Evolutionary conservation across 2,329 filamentous ascomycete genomes (phyloP).

Genomic region (Paracamarosporium sp.): DNA sequence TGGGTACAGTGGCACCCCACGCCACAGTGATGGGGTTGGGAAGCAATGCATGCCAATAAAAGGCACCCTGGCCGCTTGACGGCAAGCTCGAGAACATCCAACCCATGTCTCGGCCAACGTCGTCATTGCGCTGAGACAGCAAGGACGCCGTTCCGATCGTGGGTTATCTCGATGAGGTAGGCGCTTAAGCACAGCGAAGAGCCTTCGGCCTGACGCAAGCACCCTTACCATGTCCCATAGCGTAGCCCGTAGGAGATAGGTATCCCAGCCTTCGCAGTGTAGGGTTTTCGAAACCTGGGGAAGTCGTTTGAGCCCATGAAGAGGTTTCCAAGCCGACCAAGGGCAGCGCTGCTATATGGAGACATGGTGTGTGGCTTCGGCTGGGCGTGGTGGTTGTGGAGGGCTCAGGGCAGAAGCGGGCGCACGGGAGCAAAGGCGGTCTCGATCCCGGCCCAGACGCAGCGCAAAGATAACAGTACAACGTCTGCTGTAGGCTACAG

Average conservation of each 20-base stretch:
- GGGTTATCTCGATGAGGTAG: background rate
- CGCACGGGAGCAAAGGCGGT: background rate
- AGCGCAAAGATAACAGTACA: constrained; percentile 31
- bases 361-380: background rate
- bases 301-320: background rate
- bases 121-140: constrained; percentile 1
- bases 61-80: constrained; percentile 23
- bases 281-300: background rate
- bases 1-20: background rate
- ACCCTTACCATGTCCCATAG: background rate
- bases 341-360: background rate
- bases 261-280: no score
- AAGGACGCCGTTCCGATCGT: background rate
- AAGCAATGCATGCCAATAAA: constrained; percentile 12
- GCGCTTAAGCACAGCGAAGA: background rate
- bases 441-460: constrained; percentile 9
- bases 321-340: background rate
- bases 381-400: background rate
- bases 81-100: constrained; percentile 17
- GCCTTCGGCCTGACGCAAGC: background rate
- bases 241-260: background rate
- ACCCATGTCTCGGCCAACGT: constrained; percentile 5
- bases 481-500: constrained; percentile 26
- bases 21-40: background rate
- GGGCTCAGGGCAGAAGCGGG: background rate